Base-by-base conservation (phyloP, 31 red algal species). In the Odonthalia washingtoniensis region DNA sequence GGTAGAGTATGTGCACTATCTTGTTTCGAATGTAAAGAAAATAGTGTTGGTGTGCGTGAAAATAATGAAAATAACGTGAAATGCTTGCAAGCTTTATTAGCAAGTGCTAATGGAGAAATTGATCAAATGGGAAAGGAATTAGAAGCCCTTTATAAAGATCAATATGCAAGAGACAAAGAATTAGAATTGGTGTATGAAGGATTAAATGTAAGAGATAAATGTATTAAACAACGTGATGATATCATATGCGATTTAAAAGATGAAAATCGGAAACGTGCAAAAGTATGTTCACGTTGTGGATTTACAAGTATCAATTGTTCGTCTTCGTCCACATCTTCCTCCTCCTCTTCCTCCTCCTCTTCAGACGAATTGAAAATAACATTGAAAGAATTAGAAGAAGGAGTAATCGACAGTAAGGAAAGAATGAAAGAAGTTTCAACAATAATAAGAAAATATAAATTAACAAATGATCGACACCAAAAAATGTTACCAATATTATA, bases 71-170 rank as follows among this genome's bases (percentile, higher is more conserved):
- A 78, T 75, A 70, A 69, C 32, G 72, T 21, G 18, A 70, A 39
- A 75, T 79, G 80, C 1, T 40, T 64, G 18, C n/a, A 40, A 44
- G 89, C 89, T 35, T 44, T 91, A 18, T 74, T 91, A 33, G 74
- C 70, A 27, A 84, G 80, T 32, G 89, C 89, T 3, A 85, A 91
- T 78, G 80, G 80, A 28, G 89, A 91, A 78, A 91, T 91, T 60
- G 89, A 91, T 0, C 89, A 85, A 44, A 38, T 91, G 38, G 77
- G 72, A 53, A 39, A 28, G 44, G 70, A 91, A 66, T 37, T 91
- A n/a, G 89, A 91, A 40, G 89, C 89, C 6, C 69, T 91, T 70
- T 72, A 91, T 53, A 46, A 39, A 49, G 81, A 65, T 24, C 69
- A 91, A 24, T 53, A 40, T 18, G 80, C 78, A 24, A 68, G 83